Percentiles rank a stretch among this genome's conserved stretches.
Conservation (phyloP, 106 monocot genomes). For the Dendrobium huoshanense region DNA sequence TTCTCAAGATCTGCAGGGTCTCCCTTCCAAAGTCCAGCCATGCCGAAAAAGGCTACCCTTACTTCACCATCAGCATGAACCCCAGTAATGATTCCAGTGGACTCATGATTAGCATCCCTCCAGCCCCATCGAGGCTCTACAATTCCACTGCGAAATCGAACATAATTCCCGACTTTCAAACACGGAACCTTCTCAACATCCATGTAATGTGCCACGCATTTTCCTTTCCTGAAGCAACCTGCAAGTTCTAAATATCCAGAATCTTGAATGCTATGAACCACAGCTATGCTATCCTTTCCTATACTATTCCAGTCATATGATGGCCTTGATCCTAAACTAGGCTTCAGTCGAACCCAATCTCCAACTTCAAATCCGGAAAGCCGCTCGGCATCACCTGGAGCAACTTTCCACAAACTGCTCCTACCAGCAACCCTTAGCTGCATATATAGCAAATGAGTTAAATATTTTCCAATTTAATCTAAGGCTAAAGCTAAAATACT, state of each 20-base stretch:
- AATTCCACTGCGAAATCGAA: constrained; percentile 68
- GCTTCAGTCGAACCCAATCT: constrained; percentile 89
- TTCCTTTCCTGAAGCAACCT: constrained; percentile 90
- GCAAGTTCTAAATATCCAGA: constrained; percentile 90
- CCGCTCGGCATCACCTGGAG: constrained; percentile 90
- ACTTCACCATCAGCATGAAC: constrained; percentile 93
- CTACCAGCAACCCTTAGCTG: constrained; percentile 91
- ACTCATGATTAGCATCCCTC: constrained; percentile 74
- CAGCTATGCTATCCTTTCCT: constrained; percentile 88
- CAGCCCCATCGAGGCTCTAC: constrained; percentile 97
- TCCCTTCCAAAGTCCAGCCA: constrained; percentile 71
- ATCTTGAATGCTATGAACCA: constrained; percentile 94
- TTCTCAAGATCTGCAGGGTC: constrained; percentile 94
- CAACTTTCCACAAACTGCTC: constrained; percentile 87
- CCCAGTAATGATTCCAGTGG: constrained; percentile 70
- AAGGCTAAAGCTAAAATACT: constrained; percentile 9
- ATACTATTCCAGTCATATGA: constrained; percentile 89
- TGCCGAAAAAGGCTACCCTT: constrained; percentile 70
- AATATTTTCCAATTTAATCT: not conserved
- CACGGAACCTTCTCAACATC: constrained; percentile 82
- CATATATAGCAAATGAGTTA: constrained; percentile 11
- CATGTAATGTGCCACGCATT: constrained; percentile 84
- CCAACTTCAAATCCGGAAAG: constrained; percentile 97
- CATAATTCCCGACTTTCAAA: constrained; percentile 69
- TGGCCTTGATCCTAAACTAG: constrained; percentile 59